Evolutionary conservation across 2,329 filamentous ascomycete species (phyloP), one percentile per base, ranked within the genome.

Genomic region (Nothomitra cinnamomea): DNA sequence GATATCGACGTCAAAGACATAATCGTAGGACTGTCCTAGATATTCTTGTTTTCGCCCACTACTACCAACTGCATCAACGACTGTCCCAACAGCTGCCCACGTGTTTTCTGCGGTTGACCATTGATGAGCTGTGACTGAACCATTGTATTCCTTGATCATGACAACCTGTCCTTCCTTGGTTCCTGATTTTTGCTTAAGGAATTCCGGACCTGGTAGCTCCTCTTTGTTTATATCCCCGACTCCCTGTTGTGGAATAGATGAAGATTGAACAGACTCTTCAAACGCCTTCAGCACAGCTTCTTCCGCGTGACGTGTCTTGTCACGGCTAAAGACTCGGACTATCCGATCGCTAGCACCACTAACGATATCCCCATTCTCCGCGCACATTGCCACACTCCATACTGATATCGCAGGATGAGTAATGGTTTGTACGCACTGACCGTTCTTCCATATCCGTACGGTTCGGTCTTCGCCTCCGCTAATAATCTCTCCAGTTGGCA

Each of bases 81-180:
- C 89, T 0, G 88, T 94, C n/a, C 92, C 92, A 7, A 96, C 84
- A 57, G 83, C 84, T 55, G 87, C 73, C 89, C 89, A 95, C 64
- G 88, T 74, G 52, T 79, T 74, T 57, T 82, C 74, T 58, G 77
- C 70, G 61, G 67, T 60, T 58, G 89, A 94, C 90, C 90, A 96
- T 57, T 86, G 82, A 64, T 96, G 87, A 7, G 89, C 88, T 3
- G 85, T 87, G 28, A 95, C 76, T 52, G 79, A 86, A 47, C 87
- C 87, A 62, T 94, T 82, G 6, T 77, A 71, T 65, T 95, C 85
- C 56, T 78, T 79, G 61, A 95, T 90, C 80, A 94, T 94, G 61
- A 94, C 83, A 3, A 95, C 85, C 64, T 98, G 90, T 0, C 92
- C 92, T 58, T 98, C 92, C 67, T 95, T 95, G n/a, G 86, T 92